These are phyloP conservation scores for Ambrosiella beaveri DNA, from an alignment of 2,329 filamentous ascomycete species.

Conservation along the genomic window DNA sequence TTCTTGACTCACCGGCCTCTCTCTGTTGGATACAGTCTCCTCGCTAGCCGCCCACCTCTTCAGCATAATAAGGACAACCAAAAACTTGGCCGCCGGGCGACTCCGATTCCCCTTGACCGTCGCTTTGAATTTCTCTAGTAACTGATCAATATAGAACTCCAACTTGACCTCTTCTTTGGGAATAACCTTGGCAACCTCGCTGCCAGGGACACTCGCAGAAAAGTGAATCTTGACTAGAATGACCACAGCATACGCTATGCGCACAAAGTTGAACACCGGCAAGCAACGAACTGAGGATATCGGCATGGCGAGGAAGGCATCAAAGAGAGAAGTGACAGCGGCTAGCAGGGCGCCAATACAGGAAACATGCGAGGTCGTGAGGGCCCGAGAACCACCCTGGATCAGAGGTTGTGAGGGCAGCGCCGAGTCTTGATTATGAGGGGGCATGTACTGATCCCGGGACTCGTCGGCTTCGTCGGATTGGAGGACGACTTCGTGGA, in stretches of 20 bases:
- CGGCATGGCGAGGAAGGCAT: conserved; percentile 46
- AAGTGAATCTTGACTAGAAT: conserved; percentile 61
- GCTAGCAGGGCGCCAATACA: conserved; percentile 29
- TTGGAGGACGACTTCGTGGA: conserved; percentile 60
- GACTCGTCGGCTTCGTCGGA: conserved; percentile 38
- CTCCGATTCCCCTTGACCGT: conserved; percentile 47
- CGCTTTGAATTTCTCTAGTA: conserved; percentile 50
- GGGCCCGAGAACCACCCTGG: conserved; percentile 20
- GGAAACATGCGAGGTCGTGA: conserved; percentile 17
- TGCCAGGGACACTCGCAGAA: conserved; percentile 43
- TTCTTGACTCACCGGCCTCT: not conserved
- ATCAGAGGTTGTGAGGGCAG: conserved; percentile 3
- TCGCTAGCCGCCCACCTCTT: conserved; percentile 44
- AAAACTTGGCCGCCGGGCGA: conserved; percentile 50
- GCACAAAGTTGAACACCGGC: conserved; percentile 54
- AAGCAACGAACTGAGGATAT: conserved; percentile 41
- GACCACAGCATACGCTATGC: conserved; percentile 54
- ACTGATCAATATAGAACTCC: conserved; percentile 47
- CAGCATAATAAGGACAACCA: conserved; percentile 53
- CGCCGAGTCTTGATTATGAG: conserved; percentile 18
- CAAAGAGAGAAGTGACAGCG: conserved; percentile 30
- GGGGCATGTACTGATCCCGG: conserved; percentile 23
- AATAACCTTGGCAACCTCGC: conserved; percentile 53
- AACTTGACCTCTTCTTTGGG: conserved; percentile 49
- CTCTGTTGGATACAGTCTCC: not conserved